phyloP scores from a whole-genome alignment of 352 stramenopile genomes.

The Globisporangium nagaii region DNA sequence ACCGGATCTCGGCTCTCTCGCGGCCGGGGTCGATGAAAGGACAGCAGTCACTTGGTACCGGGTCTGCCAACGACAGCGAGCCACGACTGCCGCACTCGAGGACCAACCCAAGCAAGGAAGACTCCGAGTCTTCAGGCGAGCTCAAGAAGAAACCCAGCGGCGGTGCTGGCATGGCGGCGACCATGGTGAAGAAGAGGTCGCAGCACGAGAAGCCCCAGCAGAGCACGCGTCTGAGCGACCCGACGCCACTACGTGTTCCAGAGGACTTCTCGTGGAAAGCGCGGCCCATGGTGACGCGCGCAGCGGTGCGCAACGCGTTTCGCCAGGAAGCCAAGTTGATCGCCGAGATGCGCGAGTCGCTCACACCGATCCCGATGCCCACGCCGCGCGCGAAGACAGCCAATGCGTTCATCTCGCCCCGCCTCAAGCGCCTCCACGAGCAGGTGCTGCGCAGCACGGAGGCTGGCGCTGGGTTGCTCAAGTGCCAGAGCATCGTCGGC shows the following conservation, averaged over 20 bases:
- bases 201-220: neutral
- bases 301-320: slow-evolving; percentile 45
- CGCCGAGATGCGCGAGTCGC: slow-evolving; percentile 19
- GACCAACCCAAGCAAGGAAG: neutral
- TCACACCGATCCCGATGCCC: slow-evolving; percentile 9
- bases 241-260: neutral
- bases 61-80: neutral
- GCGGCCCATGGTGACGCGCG: slow-evolving; percentile 38
- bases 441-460: slow-evolving; percentile 25
- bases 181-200: slow-evolving; percentile 1
- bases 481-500: slow-evolving; percentile 4
- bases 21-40: neutral
- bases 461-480: slow-evolving; percentile 11
- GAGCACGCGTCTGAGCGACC: neutral
- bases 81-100: neutral
- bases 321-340: slow-evolving; percentile 35
- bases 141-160: neutral
- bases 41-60: neutral
- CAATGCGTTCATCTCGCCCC: slow-evolving; percentile 31
- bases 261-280: slow-evolving; percentile 37
- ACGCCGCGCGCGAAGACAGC: slow-evolving; percentile 1
- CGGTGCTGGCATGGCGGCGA: neutral
- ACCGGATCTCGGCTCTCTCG: slow-evolving; percentile 11
- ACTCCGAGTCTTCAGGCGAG: neutral
- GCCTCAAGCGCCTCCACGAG: slow-evolving; percentile 31